Evolutionary conservation across 805 yeast genomes (phyloP).

Genomic region (Lipomyces oligophaga): DNA sequence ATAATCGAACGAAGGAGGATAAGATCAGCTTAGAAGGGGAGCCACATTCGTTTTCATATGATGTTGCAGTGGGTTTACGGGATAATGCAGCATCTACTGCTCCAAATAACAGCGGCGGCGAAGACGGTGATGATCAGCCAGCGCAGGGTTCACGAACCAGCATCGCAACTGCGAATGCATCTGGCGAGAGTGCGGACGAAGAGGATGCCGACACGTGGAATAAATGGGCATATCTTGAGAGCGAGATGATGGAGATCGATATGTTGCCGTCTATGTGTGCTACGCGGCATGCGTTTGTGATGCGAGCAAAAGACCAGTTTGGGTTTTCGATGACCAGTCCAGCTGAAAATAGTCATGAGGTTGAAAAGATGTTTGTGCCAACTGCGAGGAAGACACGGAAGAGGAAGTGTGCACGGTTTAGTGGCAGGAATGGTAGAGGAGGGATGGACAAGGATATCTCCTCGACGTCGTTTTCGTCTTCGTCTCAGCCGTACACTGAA

Average conservation of each 20-base stretch:
- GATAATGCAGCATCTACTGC: slow-evolving; percentile 3
- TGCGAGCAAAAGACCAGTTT: slow-evolving; percentile 8
- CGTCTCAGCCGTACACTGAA: too few relatives aligned
- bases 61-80: slow-evolving; percentile 9
- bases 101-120: background rate
- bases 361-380: background rate
- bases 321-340: slow-evolving; percentile 2
- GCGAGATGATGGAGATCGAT: slow-evolving; percentile 4
- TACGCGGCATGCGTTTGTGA: slow-evolving; percentile 9
- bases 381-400: background rate
- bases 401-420: too few relatives aligned
- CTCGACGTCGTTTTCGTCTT: too few relatives aligned
- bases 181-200: background rate
- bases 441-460: too few relatives aligned
- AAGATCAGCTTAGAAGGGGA: background rate
- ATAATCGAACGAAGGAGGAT: too few relatives aligned
- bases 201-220: slow-evolving; percentile 7
- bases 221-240: slow-evolving; percentile 16
- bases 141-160: background rate
- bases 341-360: slow-evolving; percentile 2
- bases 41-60: slow-evolving; percentile 16
- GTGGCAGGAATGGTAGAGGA: too few relatives aligned
- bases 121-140: background rate
- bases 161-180: background rate
- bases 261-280: slow-evolving; percentile 1